Evolutionary conservation across 2,329 filamentous ascomycete species (phyloP).

Genomic region (Claviceps humidiphila): DNA sequence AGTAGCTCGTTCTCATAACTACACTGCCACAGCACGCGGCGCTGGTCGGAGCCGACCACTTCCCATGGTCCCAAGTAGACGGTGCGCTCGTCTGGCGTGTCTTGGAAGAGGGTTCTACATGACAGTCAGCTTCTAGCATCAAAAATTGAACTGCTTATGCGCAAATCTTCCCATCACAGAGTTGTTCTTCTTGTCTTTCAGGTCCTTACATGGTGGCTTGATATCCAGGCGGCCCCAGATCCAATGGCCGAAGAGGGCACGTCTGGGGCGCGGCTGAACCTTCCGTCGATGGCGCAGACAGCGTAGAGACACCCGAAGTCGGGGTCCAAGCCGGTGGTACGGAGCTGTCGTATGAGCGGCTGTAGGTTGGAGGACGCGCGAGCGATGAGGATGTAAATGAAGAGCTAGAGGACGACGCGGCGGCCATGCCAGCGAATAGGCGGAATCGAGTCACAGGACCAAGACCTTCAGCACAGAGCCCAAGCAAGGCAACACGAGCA

Average conservation of each 20-base stretch:
- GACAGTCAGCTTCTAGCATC: constrained; percentile 9
- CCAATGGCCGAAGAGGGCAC: constrained; percentile 30
- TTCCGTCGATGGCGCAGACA: constrained; percentile 28
- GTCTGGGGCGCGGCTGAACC: constrained; percentile 21
- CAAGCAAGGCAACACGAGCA: not conserved
- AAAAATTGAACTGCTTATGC: too few species aligned
- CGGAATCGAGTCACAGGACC: not conserved
- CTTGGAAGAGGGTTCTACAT: constrained; percentile 35
- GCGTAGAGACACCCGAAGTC: constrained; percentile 28
- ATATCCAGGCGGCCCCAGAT: constrained; percentile 39
- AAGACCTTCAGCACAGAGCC: not conserved
- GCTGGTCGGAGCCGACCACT: constrained; percentile 31
- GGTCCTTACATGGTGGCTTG: constrained; percentile 37
- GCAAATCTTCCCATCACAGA: not conserved
- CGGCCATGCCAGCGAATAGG: constrained; percentile 19
- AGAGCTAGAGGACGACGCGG: constrained; percentile 32
- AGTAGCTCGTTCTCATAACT: constrained; percentile 38
- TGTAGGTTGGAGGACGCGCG: constrained; percentile 27
- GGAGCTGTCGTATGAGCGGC: constrained; percentile 28
- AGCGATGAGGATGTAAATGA: constrained; percentile 35
- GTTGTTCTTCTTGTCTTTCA: not conserved
- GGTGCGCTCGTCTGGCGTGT: constrained; percentile 33
- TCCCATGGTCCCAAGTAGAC: constrained; percentile 42
- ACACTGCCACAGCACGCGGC: constrained; percentile 39
- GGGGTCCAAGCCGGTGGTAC: constrained; percentile 33